These are phyloP conservation scores for Fusarium sarcochroum DNA, from an alignment of 2,329 filamentous ascomycete genomes.

Conservation along the genomic window DNA sequence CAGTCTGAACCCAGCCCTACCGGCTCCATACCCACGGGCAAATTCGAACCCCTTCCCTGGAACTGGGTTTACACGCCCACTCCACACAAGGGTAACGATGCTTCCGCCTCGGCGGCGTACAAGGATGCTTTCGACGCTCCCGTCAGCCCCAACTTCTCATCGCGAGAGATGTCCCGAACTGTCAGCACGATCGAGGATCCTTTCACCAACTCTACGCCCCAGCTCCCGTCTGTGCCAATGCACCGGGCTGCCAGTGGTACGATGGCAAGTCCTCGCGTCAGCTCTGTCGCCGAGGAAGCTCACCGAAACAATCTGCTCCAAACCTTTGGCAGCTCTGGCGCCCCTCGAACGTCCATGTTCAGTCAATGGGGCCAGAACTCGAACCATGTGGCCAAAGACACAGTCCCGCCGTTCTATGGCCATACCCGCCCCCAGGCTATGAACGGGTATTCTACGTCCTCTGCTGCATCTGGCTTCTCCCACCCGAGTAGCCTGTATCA, in stretches of 20 bases:
- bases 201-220: slow-evolving; percentile 49
- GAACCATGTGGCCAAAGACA: slow-evolving; percentile 36
- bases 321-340: slow-evolving; percentile 49
- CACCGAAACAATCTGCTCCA: slow-evolving; percentile 56
- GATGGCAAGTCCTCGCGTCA: slow-evolving; percentile 36
- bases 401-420: slow-evolving; percentile 39
- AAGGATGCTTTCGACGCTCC: slow-evolving; percentile 48
- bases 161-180: slow-evolving; percentile 30
- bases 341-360: slow-evolving; percentile 51
- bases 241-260: slow-evolving; percentile 31
- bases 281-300: slow-evolving; percentile 47
- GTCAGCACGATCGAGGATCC: slow-evolving; percentile 50
- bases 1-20: slow-evolving; percentile 52
- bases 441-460: slow-evolving; percentile 44
- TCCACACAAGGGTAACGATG: slow-evolving; percentile 46
- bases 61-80: slow-evolving; percentile 61
- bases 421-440: slow-evolving; percentile 25
- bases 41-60: slow-evolving; percentile 64
- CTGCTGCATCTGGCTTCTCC: slow-evolving; percentile 59
- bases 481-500: slow-evolving; percentile 66
- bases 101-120: slow-evolving; percentile 38
- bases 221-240: slow-evolving; percentile 25
- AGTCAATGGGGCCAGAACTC: slow-evolving; percentile 51
- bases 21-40: slow-evolving; percentile 49
- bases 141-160: slow-evolving; percentile 45